Evolutionary conservation across 1,139 yeast species (phyloP), one percentile per base, ranked within the genome.

Genomic region (Magnusiomyces suaveolens): DNA sequence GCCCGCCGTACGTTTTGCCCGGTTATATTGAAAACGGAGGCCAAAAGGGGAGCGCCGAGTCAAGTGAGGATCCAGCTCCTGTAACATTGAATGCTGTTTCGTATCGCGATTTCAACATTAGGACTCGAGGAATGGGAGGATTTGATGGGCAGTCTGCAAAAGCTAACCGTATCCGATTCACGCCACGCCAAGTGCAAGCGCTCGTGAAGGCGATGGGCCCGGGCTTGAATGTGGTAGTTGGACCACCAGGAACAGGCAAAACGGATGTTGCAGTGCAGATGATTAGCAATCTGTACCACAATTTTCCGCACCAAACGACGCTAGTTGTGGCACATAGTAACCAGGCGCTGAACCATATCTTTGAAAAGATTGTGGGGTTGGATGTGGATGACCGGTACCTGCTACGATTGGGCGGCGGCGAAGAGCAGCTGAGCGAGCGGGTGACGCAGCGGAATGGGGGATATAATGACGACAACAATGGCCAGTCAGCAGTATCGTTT

Each of bases 191-290:
- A 54, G 58, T 63, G 2, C 57, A 60, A 21, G 77, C 79, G 3
- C 21, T 49, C n/a, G 51, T 41, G 24, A 36, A 23, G 24, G 38
- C 44, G 1, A 50, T 57, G 10, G 56, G 60, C 3, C 66, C 69
- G 16, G 74, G 75, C 1, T 56, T 77, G 20, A 69, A 73, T 1
- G 57, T 75, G 6, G 63, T 77, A 2, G 69, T 68, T 47, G 80
- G 80, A 0, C 72, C 77, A 1, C 74, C 79, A 1, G 80, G 80
- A 1, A 72, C 80, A 0, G 82, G 81, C 1, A 77, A 77, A 60
- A 62, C 68, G 1, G 60, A 61, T 14, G 60, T 70, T 1, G 63
- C 68, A 1, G 59, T 66, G 0, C 64, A 66, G 29, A 59, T 68
- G 3, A 43, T 69, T 6, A 57, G 59, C 18, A 59, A 64, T 18